Percentiles rank a stretch among this genome's conserved stretches.
phyloP scores from a whole-genome alignment of 2,329 filamentous ascomycete genomes.

The Aureobasidium sp. region DNA sequence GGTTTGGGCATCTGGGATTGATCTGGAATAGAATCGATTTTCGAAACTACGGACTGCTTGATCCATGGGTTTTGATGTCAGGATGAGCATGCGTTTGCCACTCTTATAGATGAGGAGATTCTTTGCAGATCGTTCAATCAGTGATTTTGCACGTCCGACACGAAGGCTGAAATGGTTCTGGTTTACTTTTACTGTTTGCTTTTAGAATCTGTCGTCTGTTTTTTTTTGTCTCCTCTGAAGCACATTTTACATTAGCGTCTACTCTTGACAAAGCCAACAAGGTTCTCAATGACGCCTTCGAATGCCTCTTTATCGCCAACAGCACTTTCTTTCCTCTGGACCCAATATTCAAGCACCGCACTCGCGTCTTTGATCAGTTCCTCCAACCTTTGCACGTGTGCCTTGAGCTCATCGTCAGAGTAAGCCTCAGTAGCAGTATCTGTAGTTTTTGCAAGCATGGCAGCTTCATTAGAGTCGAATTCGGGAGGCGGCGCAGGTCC shows the following conservation, averaged over 20 bases:
- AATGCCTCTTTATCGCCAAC: conserved; percentile 88
- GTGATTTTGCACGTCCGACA: too few relatives aligned
- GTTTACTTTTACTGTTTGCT: neutral
- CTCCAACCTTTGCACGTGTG: conserved; percentile 63
- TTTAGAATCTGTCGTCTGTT: neutral
- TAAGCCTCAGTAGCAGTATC: conserved; percentile 74
- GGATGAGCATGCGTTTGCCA: too few relatives aligned
- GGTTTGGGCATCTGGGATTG: too few relatives aligned
- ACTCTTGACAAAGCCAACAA: conserved; percentile 51
- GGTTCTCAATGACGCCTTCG: conserved; percentile 92
- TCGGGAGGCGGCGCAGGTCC: conserved; percentile 64
- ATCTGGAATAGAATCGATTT: too few relatives aligned
- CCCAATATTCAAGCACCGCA: conserved; percentile 80
- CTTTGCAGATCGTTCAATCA: too few relatives aligned
- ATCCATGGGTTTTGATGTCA: too few relatives aligned
- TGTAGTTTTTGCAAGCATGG: conserved; percentile 74
- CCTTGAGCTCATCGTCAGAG: conserved; percentile 66
- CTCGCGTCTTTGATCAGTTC: conserved; percentile 64
- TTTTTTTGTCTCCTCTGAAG: too few relatives aligned
- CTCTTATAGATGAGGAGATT: too few relatives aligned
- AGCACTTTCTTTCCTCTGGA: conserved; percentile 76
- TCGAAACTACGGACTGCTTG: too few relatives aligned
- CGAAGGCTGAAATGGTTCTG: too few relatives aligned
- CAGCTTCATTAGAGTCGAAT: conserved; percentile 71
- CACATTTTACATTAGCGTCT: too few relatives aligned